phyloP scores from a whole-genome alignment of 2,329 filamentous ascomycete species.

The Cladosporium cucumerinum region DNA sequence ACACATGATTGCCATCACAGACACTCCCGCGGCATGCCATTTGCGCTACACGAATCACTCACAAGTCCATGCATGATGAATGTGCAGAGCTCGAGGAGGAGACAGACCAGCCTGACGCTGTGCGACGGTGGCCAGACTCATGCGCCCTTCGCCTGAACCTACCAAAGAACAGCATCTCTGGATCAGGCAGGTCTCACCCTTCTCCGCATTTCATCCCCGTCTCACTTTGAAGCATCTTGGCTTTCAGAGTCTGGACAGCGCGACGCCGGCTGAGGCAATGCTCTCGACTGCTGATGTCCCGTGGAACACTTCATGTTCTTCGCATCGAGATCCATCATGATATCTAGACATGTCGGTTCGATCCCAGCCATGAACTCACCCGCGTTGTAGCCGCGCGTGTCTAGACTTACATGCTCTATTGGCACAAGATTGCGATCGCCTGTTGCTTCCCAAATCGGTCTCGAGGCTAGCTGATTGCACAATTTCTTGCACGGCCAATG shows the following conservation, averaged over 20 bases:
- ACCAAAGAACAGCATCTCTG: neutral
- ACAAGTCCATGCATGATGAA: neutral
- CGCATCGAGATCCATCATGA: neutral
- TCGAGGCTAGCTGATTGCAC: neutral
- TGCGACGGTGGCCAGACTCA: neutral
- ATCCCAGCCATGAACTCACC: neutral
- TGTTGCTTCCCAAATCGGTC: neutral
- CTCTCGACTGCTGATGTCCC: neutral
- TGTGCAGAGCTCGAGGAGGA: neutral
- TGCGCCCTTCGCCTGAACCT: neutral
- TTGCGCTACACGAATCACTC: neutral
- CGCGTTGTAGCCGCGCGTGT: neutral
- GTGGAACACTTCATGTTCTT: neutral
- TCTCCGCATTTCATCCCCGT: neutral
- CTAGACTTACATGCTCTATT: neutral
- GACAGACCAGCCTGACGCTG: neutral
- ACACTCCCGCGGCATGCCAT: neutral
- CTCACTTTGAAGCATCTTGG: slow-evolving; percentile 8
- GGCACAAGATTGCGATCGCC: neutral
- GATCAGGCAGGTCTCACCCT: slow-evolving; percentile 1
- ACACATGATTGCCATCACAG: neutral
- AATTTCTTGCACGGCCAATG: neutral
- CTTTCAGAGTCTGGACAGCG: slow-evolving; percentile 3
- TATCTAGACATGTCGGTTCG: neutral
- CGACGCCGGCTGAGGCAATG: slow-evolving; percentile 1